Evolutionary conservation across 2,329 filamentous ascomycete genomes (phyloP).

Genomic region (Diaporthe velutina): DNA sequence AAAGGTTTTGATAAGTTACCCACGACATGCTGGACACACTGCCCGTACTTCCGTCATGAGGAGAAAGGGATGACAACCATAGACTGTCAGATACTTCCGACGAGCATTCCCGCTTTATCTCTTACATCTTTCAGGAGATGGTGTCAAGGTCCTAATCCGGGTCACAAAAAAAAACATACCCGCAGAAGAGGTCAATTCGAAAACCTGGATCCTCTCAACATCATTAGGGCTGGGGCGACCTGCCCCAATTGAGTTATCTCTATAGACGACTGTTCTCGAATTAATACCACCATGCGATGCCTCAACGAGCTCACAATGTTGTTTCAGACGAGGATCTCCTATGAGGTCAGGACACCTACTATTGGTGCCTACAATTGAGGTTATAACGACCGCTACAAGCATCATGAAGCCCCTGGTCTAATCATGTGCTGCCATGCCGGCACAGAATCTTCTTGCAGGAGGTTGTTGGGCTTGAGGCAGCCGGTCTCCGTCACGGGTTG

Average conservation of each 20-base stretch:
- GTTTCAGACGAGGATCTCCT: too few relatives aligned
- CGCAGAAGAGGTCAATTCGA: neutral
- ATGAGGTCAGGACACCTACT: too few relatives aligned
- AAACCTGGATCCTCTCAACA: neutral
- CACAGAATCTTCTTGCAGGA: neutral
- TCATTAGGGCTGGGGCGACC: neutral
- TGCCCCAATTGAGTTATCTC: neutral
- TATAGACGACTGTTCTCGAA: neutral
- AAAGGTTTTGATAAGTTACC: neutral
- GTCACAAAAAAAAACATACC: neutral
- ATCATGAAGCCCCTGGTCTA: neutral
- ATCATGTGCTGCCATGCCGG: neutral
- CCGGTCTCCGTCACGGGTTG: neutral
- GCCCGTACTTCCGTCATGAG: neutral
- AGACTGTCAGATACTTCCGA: neutral
- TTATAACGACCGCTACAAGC: too few relatives aligned
- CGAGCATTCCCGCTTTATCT: neutral
- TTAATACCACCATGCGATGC: too few relatives aligned
- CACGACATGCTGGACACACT: neutral
- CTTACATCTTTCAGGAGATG: neutral
- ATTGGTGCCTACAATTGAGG: neutral
- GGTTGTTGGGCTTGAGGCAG: neutral
- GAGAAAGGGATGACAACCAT: neutral
- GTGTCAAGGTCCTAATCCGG: neutral
- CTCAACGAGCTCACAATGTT: too few relatives aligned